Base-by-base conservation (phyloP, 1,284 basidiomycete genomes). In the Prillingera fragicola region DNA sequence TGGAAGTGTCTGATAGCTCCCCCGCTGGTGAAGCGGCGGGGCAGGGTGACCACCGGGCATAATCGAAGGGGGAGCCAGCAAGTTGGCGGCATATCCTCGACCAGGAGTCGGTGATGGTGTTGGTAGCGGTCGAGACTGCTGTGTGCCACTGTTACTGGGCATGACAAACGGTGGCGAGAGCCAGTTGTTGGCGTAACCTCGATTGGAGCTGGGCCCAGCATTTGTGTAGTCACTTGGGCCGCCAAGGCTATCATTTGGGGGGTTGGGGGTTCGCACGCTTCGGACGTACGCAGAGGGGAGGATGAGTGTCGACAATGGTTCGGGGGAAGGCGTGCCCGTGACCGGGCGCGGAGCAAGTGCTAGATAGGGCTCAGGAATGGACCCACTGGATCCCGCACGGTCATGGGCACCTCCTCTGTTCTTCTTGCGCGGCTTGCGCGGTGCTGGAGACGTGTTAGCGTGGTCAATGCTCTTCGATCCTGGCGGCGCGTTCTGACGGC, bases 41-140 rank as follows among this genome's bases (percentile, higher is more conserved):
- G n/a, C n/a, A n/a, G n/a, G n/a, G n/a, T n/a, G n/a, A 3, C 62
- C 64, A 3, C 65, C 63, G 4, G 63, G 60, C 46, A 64, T 52
- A 38, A 69, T 60, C 7, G 55, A 38, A 0, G 67, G 67, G 6
- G 67, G 67, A 4, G 60, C 42, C 3, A 60, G 38, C 17, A 63
- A 41, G 8, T 48, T 51, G 4, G 56, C 40, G 8, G 58, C 57
- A 43, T 64, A 62, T 31, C 42, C 37, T 2, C 29, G 36, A 24
- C 15, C 12, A 8, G 4, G 9, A 8, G 13, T 24, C 12, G 24
- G 24, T 12, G 14, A 18, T 4, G 39, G 22, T 5, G 19, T 15
- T 15, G 32, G 32, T 15, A 18, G 19, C 18, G n/a, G 32, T 8
- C 32, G 14, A 7, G 12, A 8, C 9, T 8, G 14, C 8, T 18